Conservation (phyloP, 2,329 filamentous ascomycete species). For the Exophiala sp. region DNA sequence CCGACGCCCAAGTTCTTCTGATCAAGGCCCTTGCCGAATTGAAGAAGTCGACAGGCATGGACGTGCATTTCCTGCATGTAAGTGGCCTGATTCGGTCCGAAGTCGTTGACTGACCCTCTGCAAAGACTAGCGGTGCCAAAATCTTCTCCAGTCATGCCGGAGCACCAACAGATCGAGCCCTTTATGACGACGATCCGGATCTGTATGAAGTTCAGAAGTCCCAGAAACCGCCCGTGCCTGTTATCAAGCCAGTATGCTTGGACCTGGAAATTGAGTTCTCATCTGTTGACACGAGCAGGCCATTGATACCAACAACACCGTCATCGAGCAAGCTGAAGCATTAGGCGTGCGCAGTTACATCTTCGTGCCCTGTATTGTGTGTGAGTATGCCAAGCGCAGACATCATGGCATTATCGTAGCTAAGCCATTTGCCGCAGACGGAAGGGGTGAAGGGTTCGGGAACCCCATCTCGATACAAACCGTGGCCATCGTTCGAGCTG, state of each 20-base stretch:
- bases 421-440: slow-evolving; percentile 29
- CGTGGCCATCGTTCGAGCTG: slow-evolving; percentile 47
- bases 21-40: slow-evolving; percentile 48
- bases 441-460: slow-evolving; percentile 48
- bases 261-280: background rate
- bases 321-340: slow-evolving; percentile 44
- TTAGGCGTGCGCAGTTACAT: slow-evolving; percentile 49
- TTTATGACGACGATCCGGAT: slow-evolving; percentile 45
- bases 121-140: slow-evolving; percentile 50
- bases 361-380: slow-evolving; percentile 55
- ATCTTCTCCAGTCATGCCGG: slow-evolving; percentile 50
- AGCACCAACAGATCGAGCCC: slow-evolving; percentile 38
- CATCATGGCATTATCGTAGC: background rate
- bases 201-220: slow-evolving; percentile 46
- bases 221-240: slow-evolving; percentile 27
- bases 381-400: slow-evolving; percentile 1
- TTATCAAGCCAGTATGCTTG: slow-evolving; percentile 31
- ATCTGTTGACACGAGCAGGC: slow-evolving; percentile 31
- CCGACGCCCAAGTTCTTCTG: slow-evolving; percentile 37
- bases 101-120: background rate
- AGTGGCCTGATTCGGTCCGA: slow-evolving; percentile 31
- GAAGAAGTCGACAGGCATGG: slow-evolving; percentile 37
- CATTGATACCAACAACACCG: slow-evolving; percentile 39
- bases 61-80: slow-evolving; percentile 53
- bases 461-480: slow-evolving; percentile 52